Evolutionary conservation across 345 rosid genomes (phyloP), one percentile per base, ranked within the genome.

Genomic region (Salix arbutifolia): DNA sequence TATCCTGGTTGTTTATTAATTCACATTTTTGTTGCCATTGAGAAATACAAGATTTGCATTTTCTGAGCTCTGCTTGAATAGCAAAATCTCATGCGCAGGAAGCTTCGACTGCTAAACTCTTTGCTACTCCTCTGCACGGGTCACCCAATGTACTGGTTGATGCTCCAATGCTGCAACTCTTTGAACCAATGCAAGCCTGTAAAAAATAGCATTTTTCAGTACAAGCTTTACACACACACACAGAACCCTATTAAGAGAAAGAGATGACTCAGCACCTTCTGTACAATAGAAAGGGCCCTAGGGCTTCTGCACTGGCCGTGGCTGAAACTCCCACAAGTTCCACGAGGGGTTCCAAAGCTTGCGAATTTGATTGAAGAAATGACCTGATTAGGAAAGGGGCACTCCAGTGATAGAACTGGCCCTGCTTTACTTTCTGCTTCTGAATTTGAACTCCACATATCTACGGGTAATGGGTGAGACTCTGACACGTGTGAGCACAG

Each of bases 41-140:
- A 40, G 11, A 40, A 40, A 40, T 10, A 46, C 50, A 46, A 46
- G 17, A 46, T 46, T 46, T 46, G 50, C 50, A 4, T 12, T 46
- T 46, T 46, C 17, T 46, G 50, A 46, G 50, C 18, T 11, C 1
- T 11, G 13, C 18, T 46, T 46, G 5, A 46, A 14, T 13, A 74
- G 80, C 64, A 31, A 44, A 46, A 80, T 67, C 75, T 84, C 72
- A 90, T 61, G 88, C 71, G 85, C 97, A 95, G 25, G 91, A 88
- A 76, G 90, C 99, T 87, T 93, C 97, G 14, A 91, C 92, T 37
- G 99, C 97, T 87, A 95, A 83, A 85, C 96, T 93, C 86, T 91
- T 95, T 8, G 50, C 60, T n/a, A 85, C 85, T 64, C 94, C 94
- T 58, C 71, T 80, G 77, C 97, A 95, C 37, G 96, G 96, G n/a